phyloP scores from a whole-genome alignment of 352 stramenopile genomes.

The Pythium monospermum region DNA sequence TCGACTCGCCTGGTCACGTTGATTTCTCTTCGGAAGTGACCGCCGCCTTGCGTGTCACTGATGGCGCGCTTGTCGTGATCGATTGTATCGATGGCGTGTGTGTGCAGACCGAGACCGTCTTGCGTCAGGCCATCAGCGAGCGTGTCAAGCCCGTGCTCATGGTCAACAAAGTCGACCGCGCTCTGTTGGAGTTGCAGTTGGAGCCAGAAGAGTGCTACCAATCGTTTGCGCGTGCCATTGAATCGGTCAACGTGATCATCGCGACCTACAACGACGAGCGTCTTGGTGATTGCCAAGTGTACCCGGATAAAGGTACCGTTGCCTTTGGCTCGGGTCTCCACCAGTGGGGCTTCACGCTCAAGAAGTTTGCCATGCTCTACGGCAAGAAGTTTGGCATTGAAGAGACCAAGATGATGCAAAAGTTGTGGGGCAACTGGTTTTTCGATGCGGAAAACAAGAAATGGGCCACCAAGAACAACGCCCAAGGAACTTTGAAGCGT shows the following conservation, averaged over 20 bases:
- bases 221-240: conserved; percentile 97
- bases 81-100: conserved; percentile 99
- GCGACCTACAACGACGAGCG: conserved; percentile 98
- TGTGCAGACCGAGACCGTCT: conserved; percentile 99
- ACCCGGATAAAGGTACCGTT: conserved; percentile 97
- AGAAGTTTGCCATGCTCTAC: conserved; percentile 99
- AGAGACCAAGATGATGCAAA: conserved; percentile 99
- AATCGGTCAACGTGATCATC: conserved; percentile 99
- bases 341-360: conserved; percentile 99
- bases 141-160: conserved; percentile 98
- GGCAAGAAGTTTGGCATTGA: conserved; percentile 98
- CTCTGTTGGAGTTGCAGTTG: conserved; percentile 97
- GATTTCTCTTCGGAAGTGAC: conserved; percentile 99
- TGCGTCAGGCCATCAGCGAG: conserved; percentile 97
- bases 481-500: conserved; percentile 91
- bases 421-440: conserved; percentile 99
- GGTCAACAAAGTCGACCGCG: conserved; percentile 99
- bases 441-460: conserved; percentile 95
- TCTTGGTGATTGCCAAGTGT: conserved; percentile 97
- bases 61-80: conserved; percentile 98
- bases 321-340: conserved; percentile 99
- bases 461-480: conserved; percentile 95
- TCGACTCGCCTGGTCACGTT: conserved; percentile 99
- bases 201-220: conserved; percentile 99
- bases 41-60: conserved; percentile 97